Evolutionary conservation across 2,329 filamentous ascomycete genomes (phyloP).

Genomic region (Pezicula carpinea): DNA sequence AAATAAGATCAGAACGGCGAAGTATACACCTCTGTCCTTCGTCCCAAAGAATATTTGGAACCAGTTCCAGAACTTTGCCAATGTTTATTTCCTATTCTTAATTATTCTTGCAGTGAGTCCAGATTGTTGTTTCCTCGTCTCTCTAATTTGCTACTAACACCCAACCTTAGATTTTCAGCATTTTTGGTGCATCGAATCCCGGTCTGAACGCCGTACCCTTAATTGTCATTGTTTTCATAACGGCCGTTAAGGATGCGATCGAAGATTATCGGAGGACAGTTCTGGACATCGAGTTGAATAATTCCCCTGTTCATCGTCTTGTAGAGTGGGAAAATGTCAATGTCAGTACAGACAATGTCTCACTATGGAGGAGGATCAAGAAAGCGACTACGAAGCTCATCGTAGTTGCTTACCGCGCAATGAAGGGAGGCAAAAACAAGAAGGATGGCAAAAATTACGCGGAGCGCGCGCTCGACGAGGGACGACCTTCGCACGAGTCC

Average conservation of each 20-base stretch:
- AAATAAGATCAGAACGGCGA: slow-evolving; percentile 97
- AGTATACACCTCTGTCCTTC: slow-evolving; percentile 94
- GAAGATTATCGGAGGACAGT: slow-evolving; percentile 92
- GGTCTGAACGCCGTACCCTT: slow-evolving; percentile 85
- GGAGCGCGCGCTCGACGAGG: slow-evolving; percentile 20
- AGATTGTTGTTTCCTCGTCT: not conserved
- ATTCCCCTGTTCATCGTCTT: slow-evolving; percentile 87
- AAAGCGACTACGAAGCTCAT: slow-evolving; percentile 61
- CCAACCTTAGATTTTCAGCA: slow-evolving; percentile 75
- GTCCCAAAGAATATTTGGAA: slow-evolving; percentile 95
- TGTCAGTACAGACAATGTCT: slow-evolving; percentile 79
- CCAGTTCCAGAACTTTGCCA: slow-evolving; percentile 98
- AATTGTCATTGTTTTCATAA: slow-evolving; percentile 86
- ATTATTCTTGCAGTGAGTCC: slow-evolving; percentile 86
- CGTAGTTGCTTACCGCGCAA: slow-evolving; percentile 35
- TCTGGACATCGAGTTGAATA: slow-evolving; percentile 91
- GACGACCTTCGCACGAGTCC: slow-evolving; percentile 14
- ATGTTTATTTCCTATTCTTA: slow-evolving; percentile 95
- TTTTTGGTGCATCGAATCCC: slow-evolving; percentile 89
- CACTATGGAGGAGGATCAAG: slow-evolving; percentile 82
- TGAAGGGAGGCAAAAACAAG: slow-evolving; percentile 45
- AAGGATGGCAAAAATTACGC: slow-evolving; percentile 33
- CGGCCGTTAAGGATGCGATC: slow-evolving; percentile 88
- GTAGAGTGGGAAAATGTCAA: slow-evolving; percentile 92
- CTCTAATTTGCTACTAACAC: slow-evolving; percentile 19